Base-by-base conservation (phyloP, 2,329 filamentous ascomycete genomes). In the Ascochyta lentis region DNA sequence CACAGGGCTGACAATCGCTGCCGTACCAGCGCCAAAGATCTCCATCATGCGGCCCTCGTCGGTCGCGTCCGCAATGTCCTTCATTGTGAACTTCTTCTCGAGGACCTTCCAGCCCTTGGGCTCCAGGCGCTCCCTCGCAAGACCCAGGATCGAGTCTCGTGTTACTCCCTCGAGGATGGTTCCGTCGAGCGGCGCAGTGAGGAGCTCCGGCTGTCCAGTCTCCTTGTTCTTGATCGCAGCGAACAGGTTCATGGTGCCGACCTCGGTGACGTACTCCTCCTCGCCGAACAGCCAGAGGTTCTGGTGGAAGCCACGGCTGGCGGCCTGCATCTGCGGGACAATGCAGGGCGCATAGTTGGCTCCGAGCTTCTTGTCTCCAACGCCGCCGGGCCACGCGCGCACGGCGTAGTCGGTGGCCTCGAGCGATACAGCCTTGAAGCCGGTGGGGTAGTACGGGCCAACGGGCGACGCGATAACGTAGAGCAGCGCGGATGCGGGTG, bases 291-390 rank as follows among this genome's bases (percentile, higher is more conserved):
- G 81, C 95, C 95, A 99, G 49, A 99, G 84, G 79, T 98, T 99
- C 82, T 99, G 95, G 80, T 98, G 94, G 84, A 93, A 96, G 22
- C 95, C 95, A 53, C 92, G 87, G 76, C 88, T 90, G 41, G 92
- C 92, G 38, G 95, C 95, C 78, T 96, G 86, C 69, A 95, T 86
- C 80, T 99, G 95, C 16, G 95, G 95, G n/a, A 98, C 82, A 70
- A 99, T 94, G 81, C 95, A 98, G 6, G 95, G 95, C n/a, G 95
- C 95, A 77, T 99, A 99, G 85, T 99, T 99, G 71, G 94, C 95
- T 59, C 95, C 95, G 31, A 99, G 87, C 82, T 99, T 99, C 86
- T 95, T 96, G 82, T 98, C 92, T 68, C 95, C 95, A 29, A 97
- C 94, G 74, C 95, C 95, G 58, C 95, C 95, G 42, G 95, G 95